Percentiles rank a stretch among this genome's conserved stretches.
phyloP scores from a whole-genome alignment of 2,329 filamentous ascomycete species.

The Neobulgaria alba region DNA sequence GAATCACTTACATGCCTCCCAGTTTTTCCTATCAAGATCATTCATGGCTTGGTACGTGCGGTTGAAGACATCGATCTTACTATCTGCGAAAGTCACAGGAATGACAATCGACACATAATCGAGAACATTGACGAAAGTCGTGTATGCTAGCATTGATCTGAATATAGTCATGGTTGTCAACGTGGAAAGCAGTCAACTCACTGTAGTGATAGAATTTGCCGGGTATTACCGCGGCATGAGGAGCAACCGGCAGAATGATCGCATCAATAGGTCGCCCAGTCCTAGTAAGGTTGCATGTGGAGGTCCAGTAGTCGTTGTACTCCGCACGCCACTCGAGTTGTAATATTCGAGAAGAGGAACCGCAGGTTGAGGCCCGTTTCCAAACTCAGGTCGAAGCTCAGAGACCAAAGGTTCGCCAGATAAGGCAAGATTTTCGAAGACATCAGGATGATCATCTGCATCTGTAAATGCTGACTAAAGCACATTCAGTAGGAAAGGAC shows the following conservation, averaged over 20 bases:
- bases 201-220: conserved; percentile 20
- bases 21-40: conserved; percentile 18
- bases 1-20: conserved; percentile 24
- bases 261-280: conserved; percentile 22
- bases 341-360: too few species aligned
- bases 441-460: conserved; percentile 20
- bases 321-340: too few species aligned
- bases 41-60: conserved; percentile 14
- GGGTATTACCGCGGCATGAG: conserved; percentile 28
- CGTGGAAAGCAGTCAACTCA: too few species aligned
- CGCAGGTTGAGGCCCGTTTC: too few species aligned
- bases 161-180: too few species aligned
- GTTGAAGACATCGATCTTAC: conserved; percentile 28
- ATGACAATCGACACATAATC: conserved; percentile 33
- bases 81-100: conserved; percentile 36
- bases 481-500: too few species aligned
- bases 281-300: not conserved
- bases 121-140: conserved; percentile 20
- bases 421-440: conserved; percentile 14
- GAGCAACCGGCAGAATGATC: conserved; percentile 27
- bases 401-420: conserved; percentile 32
- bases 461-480: too few species aligned
- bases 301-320: conserved; percentile 1
- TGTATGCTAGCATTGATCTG: too few species aligned
- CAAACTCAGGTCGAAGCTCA: too few species aligned